A percentile compares a stretch with the other conserved stretches of the same genome.
Conservation (phyloP, 2,329 filamentous ascomycete genomes). For the Chaetomium sp. region DNA sequence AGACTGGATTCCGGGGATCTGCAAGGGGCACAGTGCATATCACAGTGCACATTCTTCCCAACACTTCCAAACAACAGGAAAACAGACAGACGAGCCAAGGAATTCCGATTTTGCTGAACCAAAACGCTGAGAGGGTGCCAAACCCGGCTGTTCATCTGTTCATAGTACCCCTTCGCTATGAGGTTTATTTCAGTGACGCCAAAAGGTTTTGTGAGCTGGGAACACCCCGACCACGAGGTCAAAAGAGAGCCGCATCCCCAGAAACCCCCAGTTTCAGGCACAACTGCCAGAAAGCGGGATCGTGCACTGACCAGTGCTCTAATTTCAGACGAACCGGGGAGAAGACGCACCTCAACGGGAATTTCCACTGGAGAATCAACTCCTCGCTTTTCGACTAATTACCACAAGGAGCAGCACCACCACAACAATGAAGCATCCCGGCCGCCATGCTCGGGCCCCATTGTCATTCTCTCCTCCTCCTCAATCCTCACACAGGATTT, state of each 20-base stretch:
- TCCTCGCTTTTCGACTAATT: not conserved
- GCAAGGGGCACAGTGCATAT: slow-evolving; percentile 8
- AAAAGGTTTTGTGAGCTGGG: not conserved
- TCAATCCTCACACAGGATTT: not conserved
- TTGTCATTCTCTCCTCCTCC: no score
- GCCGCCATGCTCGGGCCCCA: not conserved
- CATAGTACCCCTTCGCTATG: not conserved
- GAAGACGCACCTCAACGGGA: not conserved
- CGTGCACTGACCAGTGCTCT: slow-evolving; percentile 16
- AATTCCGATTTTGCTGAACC: no score
- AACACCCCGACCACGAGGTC: no score
- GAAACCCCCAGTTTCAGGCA: slow-evolving; percentile 10
- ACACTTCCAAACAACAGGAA: not conserved
- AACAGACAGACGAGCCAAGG: no score
- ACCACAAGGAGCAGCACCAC: not conserved
- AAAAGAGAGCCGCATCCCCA: slow-evolving; percentile 11
- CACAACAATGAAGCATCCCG: not conserved
- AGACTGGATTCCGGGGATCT: slow-evolving; percentile 2
- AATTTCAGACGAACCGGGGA: not conserved
- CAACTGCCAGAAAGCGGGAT: slow-evolving; percentile 1
- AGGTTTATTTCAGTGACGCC: not conserved
- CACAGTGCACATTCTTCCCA: slow-evolving; percentile 1
- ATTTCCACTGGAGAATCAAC: not conserved
- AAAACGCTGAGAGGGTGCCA: no score
- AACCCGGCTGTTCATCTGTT: not conserved